Percentiles rank a stretch among this genome's conserved stretches.
Evolutionary conservation across 2,329 filamentous ascomycete species (phyloP).

Genomic region (Talaromyces marneffei): DNA sequence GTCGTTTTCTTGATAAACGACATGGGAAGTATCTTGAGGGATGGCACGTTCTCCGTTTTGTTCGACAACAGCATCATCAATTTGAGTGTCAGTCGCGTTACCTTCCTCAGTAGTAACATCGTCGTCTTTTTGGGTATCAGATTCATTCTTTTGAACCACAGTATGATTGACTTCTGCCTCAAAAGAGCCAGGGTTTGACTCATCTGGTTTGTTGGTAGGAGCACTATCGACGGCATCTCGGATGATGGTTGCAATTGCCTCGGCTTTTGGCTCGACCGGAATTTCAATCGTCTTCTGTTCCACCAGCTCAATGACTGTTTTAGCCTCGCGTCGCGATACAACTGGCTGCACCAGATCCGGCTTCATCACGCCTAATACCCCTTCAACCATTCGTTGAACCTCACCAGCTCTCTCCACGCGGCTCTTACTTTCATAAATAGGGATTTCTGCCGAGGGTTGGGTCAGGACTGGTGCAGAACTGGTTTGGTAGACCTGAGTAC

Average conservation of each 20-base stretch:
- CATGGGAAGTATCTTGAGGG: neutral
- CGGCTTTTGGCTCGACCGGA: neutral
- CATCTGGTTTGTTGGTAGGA: neutral
- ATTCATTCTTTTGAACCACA: neutral
- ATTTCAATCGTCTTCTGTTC: neutral
- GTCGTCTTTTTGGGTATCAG: neutral
- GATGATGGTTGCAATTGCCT: neutral
- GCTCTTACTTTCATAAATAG: slow-evolving; percentile 7
- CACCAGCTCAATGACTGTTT: neutral
- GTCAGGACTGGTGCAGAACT: slow-evolving; percentile 14
- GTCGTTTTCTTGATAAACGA: neutral
- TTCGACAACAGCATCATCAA: neutral
- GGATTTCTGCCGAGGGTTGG: slow-evolving; percentile 12
- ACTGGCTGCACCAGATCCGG: neutral
- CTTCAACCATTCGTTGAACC: slow-evolving; percentile 15
- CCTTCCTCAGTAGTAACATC: too few species aligned
- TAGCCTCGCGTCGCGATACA: neutral
- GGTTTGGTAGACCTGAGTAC: slow-evolving; percentile 15
- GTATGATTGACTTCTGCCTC: neutral
- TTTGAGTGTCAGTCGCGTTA: neutral
- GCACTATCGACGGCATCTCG: neutral
- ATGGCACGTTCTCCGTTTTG: too few species aligned
- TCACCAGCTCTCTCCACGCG: slow-evolving; percentile 9
- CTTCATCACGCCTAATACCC: neutral
- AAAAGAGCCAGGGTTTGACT: too few species aligned